Percentiles rank a stretch among this genome's conserved stretches.
Conservation (phyloP, 2,329 filamentous ascomycete genomes). For the Niveomyces coronatus region DNA sequence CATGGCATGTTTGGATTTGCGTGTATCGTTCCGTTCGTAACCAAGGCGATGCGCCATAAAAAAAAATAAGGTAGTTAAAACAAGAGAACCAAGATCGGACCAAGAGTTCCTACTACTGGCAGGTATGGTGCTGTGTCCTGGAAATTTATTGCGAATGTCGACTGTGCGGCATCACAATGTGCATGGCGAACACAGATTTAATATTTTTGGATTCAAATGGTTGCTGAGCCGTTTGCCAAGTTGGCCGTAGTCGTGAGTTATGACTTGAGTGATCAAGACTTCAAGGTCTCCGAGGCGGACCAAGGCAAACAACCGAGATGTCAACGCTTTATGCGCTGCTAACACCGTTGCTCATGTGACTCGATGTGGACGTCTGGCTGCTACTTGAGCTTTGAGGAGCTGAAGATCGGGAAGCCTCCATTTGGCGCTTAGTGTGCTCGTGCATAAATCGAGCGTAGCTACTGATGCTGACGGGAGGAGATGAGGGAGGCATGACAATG, state of each 20-base stretch:
- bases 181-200: no score
- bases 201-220: no score
- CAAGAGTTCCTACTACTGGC: not conserved
- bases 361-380: constrained; percentile 11
- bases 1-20: constrained; percentile 2
- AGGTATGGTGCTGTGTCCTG: no score
- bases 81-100: not conserved
- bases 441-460: constrained; percentile 53
- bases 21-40: constrained; percentile 8
- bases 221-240: no score
- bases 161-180: no score
- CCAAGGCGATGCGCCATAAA: not conserved
- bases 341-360: constrained; percentile 21
- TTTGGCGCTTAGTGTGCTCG: constrained; percentile 54
- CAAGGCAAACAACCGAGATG: no score
- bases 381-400: constrained; percentile 14
- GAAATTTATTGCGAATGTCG: no score
- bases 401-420: constrained; percentile 40
- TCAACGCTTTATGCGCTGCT: constrained; percentile 3
- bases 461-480: constrained; percentile 37
- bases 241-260: no score
- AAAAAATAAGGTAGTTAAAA: not conserved
- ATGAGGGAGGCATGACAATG: constrained; percentile 26
- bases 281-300: no score
- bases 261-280: no score